Evolutionary conservation across 2,329 filamentous ascomycete genomes (phyloP).

Genomic region (Botryotinia narcissicola): DNA sequence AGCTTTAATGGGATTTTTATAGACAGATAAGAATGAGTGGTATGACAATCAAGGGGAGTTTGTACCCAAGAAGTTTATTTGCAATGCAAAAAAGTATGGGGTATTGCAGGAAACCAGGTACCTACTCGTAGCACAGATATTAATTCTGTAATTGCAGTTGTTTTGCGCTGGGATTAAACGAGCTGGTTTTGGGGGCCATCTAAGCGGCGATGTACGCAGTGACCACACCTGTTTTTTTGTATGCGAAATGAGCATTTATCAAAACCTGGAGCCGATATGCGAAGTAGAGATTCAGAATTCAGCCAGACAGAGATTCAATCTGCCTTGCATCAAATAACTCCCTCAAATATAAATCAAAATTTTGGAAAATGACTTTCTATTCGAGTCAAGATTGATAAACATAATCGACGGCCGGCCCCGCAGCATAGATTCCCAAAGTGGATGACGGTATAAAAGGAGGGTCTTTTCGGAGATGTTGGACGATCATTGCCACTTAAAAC

Average conservation of each 20-base stretch:
- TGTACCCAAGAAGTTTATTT: background rate
- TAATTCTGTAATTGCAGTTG: background rate
- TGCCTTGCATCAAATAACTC: background rate
- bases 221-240: background rate
- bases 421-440: background rate
- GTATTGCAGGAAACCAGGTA: background rate
- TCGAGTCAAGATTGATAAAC: slow-evolving; percentile 1
- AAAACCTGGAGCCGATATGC: background rate
- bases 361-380: background rate
- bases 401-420: background rate
- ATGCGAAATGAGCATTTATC: background rate
- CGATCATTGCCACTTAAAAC: background rate
- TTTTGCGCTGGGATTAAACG: background rate
- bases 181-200: background rate
- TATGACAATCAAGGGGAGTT: too few species aligned
- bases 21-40: background rate
- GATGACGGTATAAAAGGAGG: background rate
- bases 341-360: background rate
- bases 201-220: background rate
- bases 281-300: background rate
- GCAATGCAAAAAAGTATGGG: background rate
- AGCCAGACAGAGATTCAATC: background rate
- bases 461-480: background rate
- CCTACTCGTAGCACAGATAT: background rate
- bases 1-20: background rate